Percentiles rank a stretch among this genome's conserved stretches.
These are phyloP conservation scores for Aspergillus felis DNA, from an alignment of 2,329 filamentous ascomycete species.

Conservation along the genomic window DNA sequence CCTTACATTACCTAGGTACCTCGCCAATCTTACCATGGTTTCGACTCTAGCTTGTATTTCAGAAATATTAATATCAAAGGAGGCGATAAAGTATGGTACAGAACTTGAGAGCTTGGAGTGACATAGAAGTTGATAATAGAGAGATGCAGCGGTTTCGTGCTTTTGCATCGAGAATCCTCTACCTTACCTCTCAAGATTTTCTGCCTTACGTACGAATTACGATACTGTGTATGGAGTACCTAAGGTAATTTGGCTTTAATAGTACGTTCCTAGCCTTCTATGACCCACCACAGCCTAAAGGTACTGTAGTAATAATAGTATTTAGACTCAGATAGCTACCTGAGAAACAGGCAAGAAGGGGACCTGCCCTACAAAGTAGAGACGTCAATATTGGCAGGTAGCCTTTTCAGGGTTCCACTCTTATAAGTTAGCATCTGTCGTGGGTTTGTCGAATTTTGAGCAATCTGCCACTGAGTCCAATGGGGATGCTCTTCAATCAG, in stretches of 20 bases:
- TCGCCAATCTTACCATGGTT: background rate
- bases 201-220: background rate
- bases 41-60: background rate
- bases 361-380: background rate
- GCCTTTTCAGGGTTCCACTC: background rate
- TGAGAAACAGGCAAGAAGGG: background rate
- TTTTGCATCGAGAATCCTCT: background rate
- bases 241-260: background rate
- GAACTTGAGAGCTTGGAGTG: background rate
- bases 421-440: background rate
- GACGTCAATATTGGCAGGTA: background rate
- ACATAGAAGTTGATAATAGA: background rate
- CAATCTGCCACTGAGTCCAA: background rate
- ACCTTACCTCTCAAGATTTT: background rate
- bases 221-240: background rate
- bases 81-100: background rate
- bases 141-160: background rate
- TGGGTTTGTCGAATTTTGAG: background rate
- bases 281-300: background rate
- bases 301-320: background rate
- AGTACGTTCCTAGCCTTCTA: background rate
- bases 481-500: background rate
- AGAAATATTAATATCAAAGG: background rate
- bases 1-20: background rate
- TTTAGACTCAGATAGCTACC: no score